phyloP scores from a whole-genome alignment of 2,329 filamentous ascomycete genomes.

The Tetracladium maxilliforme region DNA sequence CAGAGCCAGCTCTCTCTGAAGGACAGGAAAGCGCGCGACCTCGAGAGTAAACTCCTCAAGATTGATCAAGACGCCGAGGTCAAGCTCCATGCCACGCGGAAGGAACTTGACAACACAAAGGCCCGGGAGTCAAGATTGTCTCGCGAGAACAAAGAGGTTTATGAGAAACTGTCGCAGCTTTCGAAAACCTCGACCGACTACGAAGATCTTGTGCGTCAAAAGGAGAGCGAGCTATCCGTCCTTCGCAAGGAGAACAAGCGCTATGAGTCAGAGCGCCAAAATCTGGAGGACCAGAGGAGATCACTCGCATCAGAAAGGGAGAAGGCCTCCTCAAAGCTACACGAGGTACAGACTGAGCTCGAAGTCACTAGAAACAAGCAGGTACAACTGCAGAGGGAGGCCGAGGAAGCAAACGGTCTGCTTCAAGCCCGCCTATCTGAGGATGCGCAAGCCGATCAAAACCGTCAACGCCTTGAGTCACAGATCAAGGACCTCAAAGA shows the following conservation, averaged over 20 bases:
- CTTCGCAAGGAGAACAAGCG: conserved; percentile 75
- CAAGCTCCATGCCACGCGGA: conserved; percentile 63
- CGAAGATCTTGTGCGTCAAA: conserved; percentile 82
- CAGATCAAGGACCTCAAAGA: conserved; percentile 81
- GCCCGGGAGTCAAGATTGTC: conserved; percentile 61
- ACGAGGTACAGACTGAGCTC: conserved; percentile 76
- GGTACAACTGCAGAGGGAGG: conserved; percentile 72
- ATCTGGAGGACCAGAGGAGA: conserved; percentile 66
- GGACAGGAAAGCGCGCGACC: conserved; percentile 76
- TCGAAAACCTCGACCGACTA: conserved; percentile 89
- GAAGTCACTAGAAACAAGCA: conserved; percentile 79
- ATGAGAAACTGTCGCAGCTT: conserved; percentile 73
- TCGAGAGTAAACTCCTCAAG: conserved; percentile 72
- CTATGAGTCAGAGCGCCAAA: conserved; percentile 65
- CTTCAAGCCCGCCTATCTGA: conserved; percentile 82
- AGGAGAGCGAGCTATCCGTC: conserved; percentile 83
- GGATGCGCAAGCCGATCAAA: conserved; percentile 71
- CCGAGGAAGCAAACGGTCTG: conserved; percentile 71
- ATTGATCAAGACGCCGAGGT: conserved; percentile 80
- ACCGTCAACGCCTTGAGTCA: conserved; percentile 67
- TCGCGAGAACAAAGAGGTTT: conserved; percentile 68
- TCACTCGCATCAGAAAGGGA: conserved; percentile 63
- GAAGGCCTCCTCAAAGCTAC: conserved; percentile 58
- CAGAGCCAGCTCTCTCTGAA: conserved; percentile 81
- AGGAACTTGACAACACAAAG: conserved; percentile 63